Base-by-base conservation (phyloP, 1,284 basidiomycete species). In the Cryptococcus amylolentus region DNA sequence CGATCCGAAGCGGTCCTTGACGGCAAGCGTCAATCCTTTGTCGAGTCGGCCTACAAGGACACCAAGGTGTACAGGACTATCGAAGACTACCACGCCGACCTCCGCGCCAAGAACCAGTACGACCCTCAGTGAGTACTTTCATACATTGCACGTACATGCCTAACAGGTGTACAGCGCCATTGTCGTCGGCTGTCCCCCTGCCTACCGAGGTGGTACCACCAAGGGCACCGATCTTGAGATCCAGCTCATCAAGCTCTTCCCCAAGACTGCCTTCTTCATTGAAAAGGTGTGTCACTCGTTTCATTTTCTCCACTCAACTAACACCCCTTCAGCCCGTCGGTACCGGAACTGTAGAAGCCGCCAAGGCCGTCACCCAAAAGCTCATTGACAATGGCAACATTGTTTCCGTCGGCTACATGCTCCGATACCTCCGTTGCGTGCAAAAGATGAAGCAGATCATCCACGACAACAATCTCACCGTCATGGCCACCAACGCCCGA, bases 401-500 rank as follows among this genome's bases (percentile, higher is more conserved):
- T 62, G 91, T 92, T 69, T 93, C 90, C 37, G 91, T 98, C 60
- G 95, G 95, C 5, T 84, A 83, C 72, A 95, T 95, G 91, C 81
- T 96, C 55, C 86, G 92, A 59, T 96, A 96, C 80, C 82, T 95
- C 68, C 89, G 88, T 77, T 93, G 91, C 50, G 91, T 96, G 20
- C 95, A 98, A 79, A 89, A 88, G 84, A 98, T 98, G 91, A 97
- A 98, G 80, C 84, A 88, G 62, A 94, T 98, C 75, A 89, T 98
- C 72, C 83, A 91, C 70, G 92, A 95, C 62, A 96, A 97, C 77
- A 84, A 93, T 72, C 83, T 98, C 58, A 89, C 88, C n/a, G 93
- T 98, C 57, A 98, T 98, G 94, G 84, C 89, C 51, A 97, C 94
- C 53, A 88, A 94, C 66, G 94, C 93, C 9, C 88, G 94, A 62